Conservation (phyloP, 2,329 filamentous ascomycete genomes). For the Pseudovirgaria hyperparasitica region DNA sequence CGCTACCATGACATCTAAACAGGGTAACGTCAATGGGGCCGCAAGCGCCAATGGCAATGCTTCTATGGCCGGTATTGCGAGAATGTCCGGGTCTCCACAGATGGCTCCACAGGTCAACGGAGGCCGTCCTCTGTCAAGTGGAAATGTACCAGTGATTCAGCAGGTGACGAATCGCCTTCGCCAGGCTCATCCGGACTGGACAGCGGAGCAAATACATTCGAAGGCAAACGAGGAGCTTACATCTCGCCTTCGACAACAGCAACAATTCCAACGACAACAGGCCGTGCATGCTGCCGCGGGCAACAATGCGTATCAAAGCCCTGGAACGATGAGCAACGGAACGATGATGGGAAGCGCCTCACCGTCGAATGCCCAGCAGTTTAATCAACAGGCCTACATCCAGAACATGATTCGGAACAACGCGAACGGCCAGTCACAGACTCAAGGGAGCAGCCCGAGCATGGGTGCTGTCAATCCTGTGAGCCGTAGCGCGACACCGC, state of each 20-base stretch:
- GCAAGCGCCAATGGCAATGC: slow-evolving; percentile 11
- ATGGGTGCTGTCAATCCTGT: slow-evolving; percentile 8
- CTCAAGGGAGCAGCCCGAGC: slow-evolving; percentile 2
- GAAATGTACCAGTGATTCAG: slow-evolving; percentile 20
- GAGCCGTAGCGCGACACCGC: slow-evolving; percentile 26
- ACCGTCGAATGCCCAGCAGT: slow-evolving; percentile 21
- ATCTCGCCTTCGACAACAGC: slow-evolving; percentile 15
- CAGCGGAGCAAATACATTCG: slow-evolving; percentile 19
- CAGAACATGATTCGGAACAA: slow-evolving; percentile 15
- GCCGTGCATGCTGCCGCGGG: slow-evolving; percentile 21
- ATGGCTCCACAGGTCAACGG: slow-evolving; percentile 15
- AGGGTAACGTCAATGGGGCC: slow-evolving; percentile 21
- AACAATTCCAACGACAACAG: slow-evolving; percentile 7
- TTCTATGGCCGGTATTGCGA: slow-evolving; percentile 21
- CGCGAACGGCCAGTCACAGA: neutral
- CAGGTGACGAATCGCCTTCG: slow-evolving; percentile 20
- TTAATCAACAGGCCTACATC: slow-evolving; percentile 22
- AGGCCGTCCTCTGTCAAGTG: slow-evolving; percentile 17
- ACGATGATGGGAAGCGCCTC: slow-evolving; percentile 16
- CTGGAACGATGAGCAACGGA: no score
- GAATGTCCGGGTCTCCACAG: slow-evolving; percentile 21
- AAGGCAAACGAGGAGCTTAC: slow-evolving; percentile 21
- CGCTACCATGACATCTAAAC: no score
- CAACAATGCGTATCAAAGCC: no score
- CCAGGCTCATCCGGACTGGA: slow-evolving; percentile 23